A percentile compares a stretch with the other conserved stretches of the same genome.
Evolutionary conservation across 352 stramenopile genomes (phyloP).

Genomic region (Ophiocytium majus): DNA sequence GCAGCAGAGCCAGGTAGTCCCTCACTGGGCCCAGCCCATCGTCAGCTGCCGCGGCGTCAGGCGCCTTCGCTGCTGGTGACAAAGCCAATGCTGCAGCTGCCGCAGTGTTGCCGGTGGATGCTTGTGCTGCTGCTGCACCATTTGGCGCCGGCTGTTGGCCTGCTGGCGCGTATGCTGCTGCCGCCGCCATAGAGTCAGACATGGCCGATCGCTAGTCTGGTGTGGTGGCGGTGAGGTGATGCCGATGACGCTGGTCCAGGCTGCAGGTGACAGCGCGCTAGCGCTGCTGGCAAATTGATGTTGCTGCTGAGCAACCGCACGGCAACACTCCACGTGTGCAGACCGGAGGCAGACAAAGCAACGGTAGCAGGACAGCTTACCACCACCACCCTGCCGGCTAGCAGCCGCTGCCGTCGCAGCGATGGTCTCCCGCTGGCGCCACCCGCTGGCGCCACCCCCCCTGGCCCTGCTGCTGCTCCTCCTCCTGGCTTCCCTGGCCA

Average conservation of each 20-base stretch:
- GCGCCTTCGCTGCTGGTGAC: not conserved
- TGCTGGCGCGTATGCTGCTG: no score
- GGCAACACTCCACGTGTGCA: no score
- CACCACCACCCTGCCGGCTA: no score
- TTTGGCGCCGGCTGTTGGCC: no score
- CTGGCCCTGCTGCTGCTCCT: not conserved
- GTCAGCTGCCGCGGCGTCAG: not conserved
- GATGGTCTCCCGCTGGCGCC: not conserved
- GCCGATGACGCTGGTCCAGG: no score
- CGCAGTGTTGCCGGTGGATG: no score
- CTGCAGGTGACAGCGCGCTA: no score
- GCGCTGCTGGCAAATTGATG: not conserved
- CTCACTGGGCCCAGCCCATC: constrained; percentile 7
- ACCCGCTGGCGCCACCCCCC: not conserved
- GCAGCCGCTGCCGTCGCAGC: no score
- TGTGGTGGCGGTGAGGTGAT: not conserved
- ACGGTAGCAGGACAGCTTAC: not conserved
- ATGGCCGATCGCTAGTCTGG: no score
- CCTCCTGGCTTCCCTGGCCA: not conserved
- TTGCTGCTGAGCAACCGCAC: not conserved
- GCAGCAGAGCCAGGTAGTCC: not conserved
- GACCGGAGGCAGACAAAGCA: not conserved
- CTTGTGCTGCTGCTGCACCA: no score
- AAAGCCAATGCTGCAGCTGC: not conserved
- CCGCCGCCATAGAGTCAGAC: not conserved